Evolutionary conservation across 2,329 filamentous ascomycete species (phyloP).

Genomic region (Aulographum hederae): DNA sequence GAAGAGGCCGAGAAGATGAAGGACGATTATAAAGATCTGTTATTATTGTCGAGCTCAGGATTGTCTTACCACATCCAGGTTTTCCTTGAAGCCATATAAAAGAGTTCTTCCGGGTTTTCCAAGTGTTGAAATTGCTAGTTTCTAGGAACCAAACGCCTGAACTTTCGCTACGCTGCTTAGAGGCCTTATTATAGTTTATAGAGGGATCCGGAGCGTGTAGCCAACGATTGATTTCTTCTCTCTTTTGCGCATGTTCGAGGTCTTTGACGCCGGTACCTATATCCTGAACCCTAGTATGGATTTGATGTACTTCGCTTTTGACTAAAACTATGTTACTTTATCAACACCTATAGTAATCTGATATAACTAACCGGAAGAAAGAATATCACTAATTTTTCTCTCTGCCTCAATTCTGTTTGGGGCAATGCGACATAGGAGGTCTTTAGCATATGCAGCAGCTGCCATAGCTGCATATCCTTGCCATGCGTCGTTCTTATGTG

Average conservation of each 20-base stretch:
- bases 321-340: slow-evolving; percentile 1
- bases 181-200: slow-evolving; percentile 15
- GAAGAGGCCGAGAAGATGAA: neutral
- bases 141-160: slow-evolving; percentile 20
- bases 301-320: slow-evolving; percentile 1
- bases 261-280: neutral
- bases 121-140: slow-evolving; percentile 11
- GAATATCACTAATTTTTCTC: neutral
- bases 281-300: slow-evolving; percentile 1
- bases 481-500: slow-evolving; percentile 14
- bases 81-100: slow-evolving; percentile 22
- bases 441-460: slow-evolving; percentile 10
- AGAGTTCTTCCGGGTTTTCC: slow-evolving; percentile 13
- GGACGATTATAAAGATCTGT: slow-evolving; percentile 9
- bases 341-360: neutral
- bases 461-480: slow-evolving; percentile 12
- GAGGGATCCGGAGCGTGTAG: slow-evolving; percentile 18
- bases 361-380: neutral
- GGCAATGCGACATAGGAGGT: slow-evolving; percentile 5
- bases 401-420: slow-evolving; percentile 3
- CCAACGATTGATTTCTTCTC: slow-evolving; percentile 9
- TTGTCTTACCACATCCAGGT: slow-evolving; percentile 24
- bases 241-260: neutral
- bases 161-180: slow-evolving; percentile 11
- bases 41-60: slow-evolving; percentile 21